Conservation (phyloP, 2,329 filamentous ascomycete species). For the Calonectria hawksworthii region DNA sequence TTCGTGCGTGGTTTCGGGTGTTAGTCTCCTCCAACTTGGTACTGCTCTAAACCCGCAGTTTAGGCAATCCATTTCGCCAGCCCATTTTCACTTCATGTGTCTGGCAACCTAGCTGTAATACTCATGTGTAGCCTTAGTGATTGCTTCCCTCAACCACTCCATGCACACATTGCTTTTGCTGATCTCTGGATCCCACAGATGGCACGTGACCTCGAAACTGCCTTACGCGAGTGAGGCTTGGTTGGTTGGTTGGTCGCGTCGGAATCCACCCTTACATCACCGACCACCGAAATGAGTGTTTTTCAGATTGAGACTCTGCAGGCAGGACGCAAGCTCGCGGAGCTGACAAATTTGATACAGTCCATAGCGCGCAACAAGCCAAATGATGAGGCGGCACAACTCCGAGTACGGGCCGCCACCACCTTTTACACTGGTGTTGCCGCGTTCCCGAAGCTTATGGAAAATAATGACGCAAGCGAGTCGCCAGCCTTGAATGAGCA, state of each 20-base stretch:
- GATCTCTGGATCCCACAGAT: not conserved
- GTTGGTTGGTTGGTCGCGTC: not conserved
- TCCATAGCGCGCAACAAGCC: not conserved
- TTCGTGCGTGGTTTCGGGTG: not conserved
- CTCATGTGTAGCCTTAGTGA: not conserved
- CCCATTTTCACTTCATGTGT: not conserved
- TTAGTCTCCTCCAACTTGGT: not conserved
- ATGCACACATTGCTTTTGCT: not conserved
- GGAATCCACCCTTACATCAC: not conserved
- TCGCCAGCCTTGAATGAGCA: not conserved
- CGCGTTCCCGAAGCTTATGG: not conserved
- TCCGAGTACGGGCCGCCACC: constrained; percentile 3
- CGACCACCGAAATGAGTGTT: not conserved
- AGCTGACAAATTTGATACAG: not conserved
- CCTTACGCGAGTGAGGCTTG: not conserved
- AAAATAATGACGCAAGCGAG: not conserved
- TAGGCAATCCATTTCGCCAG: not conserved
- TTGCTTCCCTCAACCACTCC: not conserved
- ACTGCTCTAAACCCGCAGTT: not conserved
- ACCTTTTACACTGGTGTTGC: not conserved
- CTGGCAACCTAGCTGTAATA: not conserved
- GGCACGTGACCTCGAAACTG: not conserved
- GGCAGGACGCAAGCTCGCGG: not conserved
- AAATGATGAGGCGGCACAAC: constrained; percentile 12
- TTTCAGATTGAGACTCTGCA: not conserved